Evolutionary conservation across 1,139 yeast genomes (phyloP).

Genomic region (Blastobotrys petasosporus): DNA sequence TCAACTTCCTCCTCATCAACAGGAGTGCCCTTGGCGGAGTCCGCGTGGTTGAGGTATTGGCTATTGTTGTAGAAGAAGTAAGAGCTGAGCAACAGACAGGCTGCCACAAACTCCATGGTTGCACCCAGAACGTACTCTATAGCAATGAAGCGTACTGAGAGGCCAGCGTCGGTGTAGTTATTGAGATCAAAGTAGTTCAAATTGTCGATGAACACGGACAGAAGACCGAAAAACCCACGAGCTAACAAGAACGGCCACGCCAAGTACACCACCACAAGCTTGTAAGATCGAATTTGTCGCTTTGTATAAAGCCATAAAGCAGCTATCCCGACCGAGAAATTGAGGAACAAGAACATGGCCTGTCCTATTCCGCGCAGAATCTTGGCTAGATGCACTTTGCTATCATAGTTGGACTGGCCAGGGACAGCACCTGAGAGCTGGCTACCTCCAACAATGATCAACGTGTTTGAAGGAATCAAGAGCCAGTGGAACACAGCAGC

Average conservation of each 20-base stretch:
- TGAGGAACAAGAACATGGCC: slow-evolving; percentile 21
- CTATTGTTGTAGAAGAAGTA: slow-evolving; percentile 7
- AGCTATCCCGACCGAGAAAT: slow-evolving; percentile 7
- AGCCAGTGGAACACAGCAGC: slow-evolving; percentile 19
- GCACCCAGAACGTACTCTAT: slow-evolving; percentile 22
- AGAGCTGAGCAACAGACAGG: slow-evolving; percentile 7
- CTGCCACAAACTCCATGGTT: slow-evolving; percentile 18
- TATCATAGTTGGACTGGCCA: not conserved
- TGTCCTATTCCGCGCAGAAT: slow-evolving; percentile 25
- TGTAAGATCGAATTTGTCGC: slow-evolving; percentile 11
- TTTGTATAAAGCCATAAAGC: slow-evolving; percentile 9
- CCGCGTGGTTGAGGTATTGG: not conserved
- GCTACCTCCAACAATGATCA: slow-evolving; percentile 24
- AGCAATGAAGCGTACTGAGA: slow-evolving; percentile 16
- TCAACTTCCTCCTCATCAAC: no score
- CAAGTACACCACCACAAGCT: slow-evolving; percentile 14
- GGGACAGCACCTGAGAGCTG: slow-evolving; percentile 15
- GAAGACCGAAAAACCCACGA: slow-evolving; percentile 24
- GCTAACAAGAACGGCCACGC: slow-evolving; percentile 25
- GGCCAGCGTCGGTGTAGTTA: slow-evolving; percentile 17
- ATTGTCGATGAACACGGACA: slow-evolving; percentile 17
- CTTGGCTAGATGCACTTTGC: slow-evolving; percentile 15
- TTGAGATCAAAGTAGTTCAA: slow-evolving; percentile 19
- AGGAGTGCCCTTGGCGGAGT: no score
- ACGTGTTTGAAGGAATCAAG: slow-evolving; percentile 24